Evolutionary conservation across 805 yeast species (phyloP).

Genomic region (Grigorovia yakushimaensis): DNA sequence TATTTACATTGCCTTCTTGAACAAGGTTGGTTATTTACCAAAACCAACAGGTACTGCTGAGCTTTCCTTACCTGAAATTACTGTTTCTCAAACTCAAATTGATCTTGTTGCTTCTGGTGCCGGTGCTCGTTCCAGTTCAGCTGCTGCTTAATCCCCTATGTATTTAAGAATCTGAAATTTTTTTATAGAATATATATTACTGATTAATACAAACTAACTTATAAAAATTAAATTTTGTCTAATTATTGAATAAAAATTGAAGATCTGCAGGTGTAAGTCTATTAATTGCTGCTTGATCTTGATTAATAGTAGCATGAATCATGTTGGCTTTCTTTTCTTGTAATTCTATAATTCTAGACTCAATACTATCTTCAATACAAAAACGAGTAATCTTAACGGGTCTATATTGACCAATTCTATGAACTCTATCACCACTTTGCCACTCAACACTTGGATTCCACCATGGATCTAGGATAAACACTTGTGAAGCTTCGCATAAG

Average conservation of each 20-base stretch:
- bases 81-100: constrained; percentile 47
- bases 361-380: constrained; percentile 94
- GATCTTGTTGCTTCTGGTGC: constrained; percentile 54
- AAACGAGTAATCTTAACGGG: constrained; percentile 89
- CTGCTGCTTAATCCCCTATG: constrained; percentile 14
- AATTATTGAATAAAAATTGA: constrained; percentile 87
- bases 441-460: constrained; percentile 99
- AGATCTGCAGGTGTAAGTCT: constrained; percentile 87
- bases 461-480: constrained; percentile 95
- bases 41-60: constrained; percentile 40
- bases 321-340: constrained; percentile 97
- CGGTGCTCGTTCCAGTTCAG: constrained; percentile 67
- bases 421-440: constrained; percentile 97
- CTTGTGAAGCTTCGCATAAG: constrained; percentile 94
- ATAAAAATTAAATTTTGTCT: constrained; percentile 5
- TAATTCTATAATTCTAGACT: constrained; percentile 86
- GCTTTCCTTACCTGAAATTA: constrained; percentile 44
- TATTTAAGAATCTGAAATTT: not conserved
- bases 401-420: constrained; percentile 90
- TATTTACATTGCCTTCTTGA: constrained; percentile 69
- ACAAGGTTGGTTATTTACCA: constrained; percentile 71
- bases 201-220: not conserved
- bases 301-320: constrained; percentile 94
- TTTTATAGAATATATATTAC: not conserved
- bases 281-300: constrained; percentile 84